Percentiles rank a stretch among this genome's conserved stretches.
Evolutionary conservation across 352 stramenopile species (phyloP).

Genomic region (Pythium biforme): DNA sequence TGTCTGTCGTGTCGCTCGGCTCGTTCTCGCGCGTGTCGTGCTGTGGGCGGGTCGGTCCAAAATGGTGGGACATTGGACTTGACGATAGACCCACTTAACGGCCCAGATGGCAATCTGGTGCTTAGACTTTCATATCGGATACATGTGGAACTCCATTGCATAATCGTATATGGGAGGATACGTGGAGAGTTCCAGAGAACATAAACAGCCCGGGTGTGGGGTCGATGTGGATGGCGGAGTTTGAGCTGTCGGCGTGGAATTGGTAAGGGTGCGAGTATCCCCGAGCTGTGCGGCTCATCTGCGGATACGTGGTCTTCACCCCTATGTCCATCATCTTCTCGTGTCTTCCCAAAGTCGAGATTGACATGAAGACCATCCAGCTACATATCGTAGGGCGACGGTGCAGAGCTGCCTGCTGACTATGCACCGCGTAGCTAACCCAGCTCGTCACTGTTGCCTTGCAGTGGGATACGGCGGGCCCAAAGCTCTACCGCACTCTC

Average conservation of each 20-base stretch:
- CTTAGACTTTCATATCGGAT: neutral
- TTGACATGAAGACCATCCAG: conserved; percentile 98
- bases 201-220: too few relatives aligned
- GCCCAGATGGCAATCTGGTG: conserved; percentile 9
- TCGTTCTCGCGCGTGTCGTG: neutral
- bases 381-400: conserved; percentile 92
- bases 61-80: conserved; percentile 1
- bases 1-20: conserved; percentile 19
- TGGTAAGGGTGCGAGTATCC: too few relatives aligned
- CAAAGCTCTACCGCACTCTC: conserved; percentile 98
- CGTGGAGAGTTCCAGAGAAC: too few relatives aligned
- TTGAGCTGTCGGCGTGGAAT: too few relatives aligned
- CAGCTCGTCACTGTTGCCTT: neutral
- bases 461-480: conserved; percentile 97
- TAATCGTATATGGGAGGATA: conserved; percentile 13
- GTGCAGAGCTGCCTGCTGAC: neutral
- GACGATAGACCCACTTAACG: conserved; percentile 6
- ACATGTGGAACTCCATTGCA: neutral
- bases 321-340: too few relatives aligned
- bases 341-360: conserved; percentile 96
- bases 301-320: too few relatives aligned
- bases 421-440: neutral
- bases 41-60: neutral
- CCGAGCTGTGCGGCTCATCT: too few relatives aligned
- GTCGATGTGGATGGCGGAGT: too few relatives aligned